Evolutionary conservation across 208 protist genomes (phyloP), one percentile per base, ranked within the genome.

Genomic region (Crithidia sp.): DNA sequence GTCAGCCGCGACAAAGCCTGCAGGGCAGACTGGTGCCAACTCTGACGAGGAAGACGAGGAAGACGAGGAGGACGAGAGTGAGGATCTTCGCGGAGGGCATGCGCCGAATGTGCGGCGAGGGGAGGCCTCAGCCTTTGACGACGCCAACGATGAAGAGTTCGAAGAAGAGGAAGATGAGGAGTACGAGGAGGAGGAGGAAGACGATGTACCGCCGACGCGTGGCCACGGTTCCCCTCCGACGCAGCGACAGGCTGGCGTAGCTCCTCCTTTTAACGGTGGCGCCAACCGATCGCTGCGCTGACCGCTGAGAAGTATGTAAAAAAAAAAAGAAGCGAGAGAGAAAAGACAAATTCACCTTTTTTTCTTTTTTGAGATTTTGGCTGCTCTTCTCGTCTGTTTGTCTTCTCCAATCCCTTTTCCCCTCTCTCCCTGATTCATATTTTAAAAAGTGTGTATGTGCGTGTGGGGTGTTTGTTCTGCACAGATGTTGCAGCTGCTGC

Each of bases 81-180:
- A 57, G 5, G 67, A 65, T 2, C 64, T 81, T 39, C 67, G 70
- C 17, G 41, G 55, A 6, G 52, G 10, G 7, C 52, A 52, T 14
- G n/a, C 39, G 0, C 8, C 36, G 3, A 39, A 47, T 17, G 63
- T 6, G 19, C 49, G 60, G 14, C 49, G 54, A 4, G 43, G 5
- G 2, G 37, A 36, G 12, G 37, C 16, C 4, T 61, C 49, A 2
- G 64, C 17, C 41, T 55, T 45, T 17, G 50, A 39, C 8, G 58
- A 39, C 36, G 57, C 40, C 14, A 73, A 79, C 14, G 6, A 7
- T 7, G 56, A 71, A 16, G 67, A 69, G 28, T 28, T 28, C 4
- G 68, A 81, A 56, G 76, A 75, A 58, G 69, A 81, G 62, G 63
- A 68, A 28, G 76, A 81, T 40, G 71, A 81, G 39, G 69, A 81